Percentiles rank a stretch among this genome's conserved stretches.
Evolutionary conservation across 2,329 filamentous ascomycete species (phyloP).

Genomic region (Fusarium sp.): DNA sequence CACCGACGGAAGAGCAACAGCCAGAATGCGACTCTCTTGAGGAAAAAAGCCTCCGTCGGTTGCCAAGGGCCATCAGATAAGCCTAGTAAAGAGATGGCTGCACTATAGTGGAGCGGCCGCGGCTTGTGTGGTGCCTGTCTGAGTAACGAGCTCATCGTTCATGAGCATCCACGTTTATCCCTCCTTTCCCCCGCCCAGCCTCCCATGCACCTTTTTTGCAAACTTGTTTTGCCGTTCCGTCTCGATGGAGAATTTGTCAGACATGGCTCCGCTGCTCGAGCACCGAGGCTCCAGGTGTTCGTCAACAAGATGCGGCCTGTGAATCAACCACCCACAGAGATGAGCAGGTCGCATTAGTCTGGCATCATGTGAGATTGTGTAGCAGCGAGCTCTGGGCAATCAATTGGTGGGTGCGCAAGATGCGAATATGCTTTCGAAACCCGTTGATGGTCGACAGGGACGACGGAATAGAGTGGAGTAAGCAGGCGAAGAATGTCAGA

Average conservation of each 20-base stretch:
- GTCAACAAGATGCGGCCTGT: constrained; percentile 27
- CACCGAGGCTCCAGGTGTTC: constrained; percentile 25
- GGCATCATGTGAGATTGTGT: constrained; percentile 45
- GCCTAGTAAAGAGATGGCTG: constrained; percentile 26
- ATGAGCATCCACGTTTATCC: constrained; percentile 21
- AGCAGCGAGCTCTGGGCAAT: constrained; percentile 19
- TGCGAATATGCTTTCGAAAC: constrained; percentile 24
- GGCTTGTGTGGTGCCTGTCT: constrained; percentile 12
- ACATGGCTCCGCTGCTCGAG: constrained; percentile 29
- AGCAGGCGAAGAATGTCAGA: constrained; percentile 13
- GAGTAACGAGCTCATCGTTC: constrained; percentile 18
- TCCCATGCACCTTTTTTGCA: constrained; percentile 21
- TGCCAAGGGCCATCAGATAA: constrained; percentile 40
- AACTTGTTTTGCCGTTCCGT: constrained; percentile 1
- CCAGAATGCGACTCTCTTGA: constrained; percentile 27
- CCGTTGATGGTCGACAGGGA: constrained; percentile 27
- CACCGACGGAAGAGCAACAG: constrained; percentile 15
- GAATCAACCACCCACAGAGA: constrained; percentile 36
- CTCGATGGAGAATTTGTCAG: constrained; percentile 25
- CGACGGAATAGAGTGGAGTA: constrained; percentile 18
- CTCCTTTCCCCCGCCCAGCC: constrained; percentile 28
- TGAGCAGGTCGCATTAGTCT: constrained; percentile 43
- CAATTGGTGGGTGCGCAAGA: constrained; percentile 29
- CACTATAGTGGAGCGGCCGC: constrained; percentile 22
- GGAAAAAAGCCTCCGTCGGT: constrained; percentile 14